Evolutionary conservation across 768 basidiomycete species (phyloP).

Genomic region (Calocera cornea): DNA sequence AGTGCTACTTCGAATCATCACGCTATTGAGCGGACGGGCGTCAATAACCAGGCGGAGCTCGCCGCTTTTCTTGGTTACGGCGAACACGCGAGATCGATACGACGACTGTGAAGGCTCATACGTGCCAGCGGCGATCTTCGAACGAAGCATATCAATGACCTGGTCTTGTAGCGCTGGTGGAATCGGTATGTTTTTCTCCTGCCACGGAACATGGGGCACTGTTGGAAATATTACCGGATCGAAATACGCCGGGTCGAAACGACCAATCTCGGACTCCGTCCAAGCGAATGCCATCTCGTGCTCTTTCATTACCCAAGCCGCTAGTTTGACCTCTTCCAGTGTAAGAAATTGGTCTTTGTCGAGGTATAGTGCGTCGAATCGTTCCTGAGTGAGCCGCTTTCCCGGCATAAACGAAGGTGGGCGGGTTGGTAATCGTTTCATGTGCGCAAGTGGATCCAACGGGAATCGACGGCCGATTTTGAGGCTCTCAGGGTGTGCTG

Average conservation of each 20-base stretch:
- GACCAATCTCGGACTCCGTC: conserved; percentile 9
- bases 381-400: neutral
- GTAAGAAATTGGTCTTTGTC: neutral
- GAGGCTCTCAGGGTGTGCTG: neutral
- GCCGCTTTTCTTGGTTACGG: conserved; percentile 24
- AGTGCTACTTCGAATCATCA: conserved; percentile 28
- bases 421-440: neutral
- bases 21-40: conserved; percentile 28
- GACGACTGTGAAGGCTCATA: conserved; percentile 31
- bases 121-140: conserved; percentile 28
- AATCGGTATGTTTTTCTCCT: conserved; percentile 23
- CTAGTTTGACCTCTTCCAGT: neutral
- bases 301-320: conserved; percentile 17
- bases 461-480: neutral
- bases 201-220: conserved; percentile 29
- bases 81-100: conserved; percentile 29
- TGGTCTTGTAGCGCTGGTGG: conserved; percentile 22
- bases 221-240: conserved; percentile 25
- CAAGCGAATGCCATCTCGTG: conserved; percentile 11
- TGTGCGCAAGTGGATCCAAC: neutral
- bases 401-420: neutral
- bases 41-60: conserved; percentile 27
- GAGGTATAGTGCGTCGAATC: neutral
- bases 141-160: conserved; percentile 24
- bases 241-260: conserved; percentile 18